Evolutionary conservation across 352 stramenopile species (phyloP).

Genomic region (Phytophthora boehmeriae): DNA sequence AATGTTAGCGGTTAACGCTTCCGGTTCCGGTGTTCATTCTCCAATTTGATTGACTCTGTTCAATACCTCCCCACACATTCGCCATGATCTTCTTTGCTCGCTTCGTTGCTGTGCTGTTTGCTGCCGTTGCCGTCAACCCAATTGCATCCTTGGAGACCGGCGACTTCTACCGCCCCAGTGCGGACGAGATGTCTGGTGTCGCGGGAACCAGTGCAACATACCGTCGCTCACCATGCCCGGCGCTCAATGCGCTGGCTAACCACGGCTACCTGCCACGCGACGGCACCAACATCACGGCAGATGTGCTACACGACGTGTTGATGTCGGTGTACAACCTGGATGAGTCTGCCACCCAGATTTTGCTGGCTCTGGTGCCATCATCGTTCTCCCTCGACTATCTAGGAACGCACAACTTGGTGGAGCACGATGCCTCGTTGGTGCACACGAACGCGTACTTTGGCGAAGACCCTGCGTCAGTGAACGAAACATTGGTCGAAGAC

Average conservation of each 20-base stretch:
- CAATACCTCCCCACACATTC: slow-evolving; percentile 4
- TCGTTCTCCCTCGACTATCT: slow-evolving; percentile 37
- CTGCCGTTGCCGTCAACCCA: slow-evolving; percentile 2
- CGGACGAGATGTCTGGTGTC: slow-evolving; percentile 32
- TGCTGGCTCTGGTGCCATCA: slow-evolving; percentile 30
- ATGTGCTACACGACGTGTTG: slow-evolving; percentile 25
- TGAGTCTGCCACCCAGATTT: slow-evolving; percentile 19
- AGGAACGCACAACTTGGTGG: slow-evolving; percentile 45
- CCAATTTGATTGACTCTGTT: slow-evolving; percentile 11
- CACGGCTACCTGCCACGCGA: slow-evolving; percentile 57
- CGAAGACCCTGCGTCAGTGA: slow-evolving; percentile 32
- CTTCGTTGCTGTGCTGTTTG: not conserved
- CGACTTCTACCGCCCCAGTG: slow-evolving; percentile 29
- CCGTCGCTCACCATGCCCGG: slow-evolving; percentile 51
- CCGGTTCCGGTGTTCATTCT: not conserved
- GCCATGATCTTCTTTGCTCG: slow-evolving; percentile 8
- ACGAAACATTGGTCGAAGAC: slow-evolving; percentile 34
- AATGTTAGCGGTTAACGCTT: no score
- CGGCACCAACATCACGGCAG: slow-evolving; percentile 45
- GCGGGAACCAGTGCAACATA: slow-evolving; percentile 25
- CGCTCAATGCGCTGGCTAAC: slow-evolving; percentile 61
- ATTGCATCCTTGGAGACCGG: slow-evolving; percentile 4
- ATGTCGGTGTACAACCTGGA: slow-evolving; percentile 40
- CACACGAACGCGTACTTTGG: slow-evolving; percentile 56
- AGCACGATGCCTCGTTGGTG: slow-evolving; percentile 48